phyloP scores from a whole-genome alignment of 2,329 filamentous ascomycete species.

The Hypoxylon sp. region DNA sequence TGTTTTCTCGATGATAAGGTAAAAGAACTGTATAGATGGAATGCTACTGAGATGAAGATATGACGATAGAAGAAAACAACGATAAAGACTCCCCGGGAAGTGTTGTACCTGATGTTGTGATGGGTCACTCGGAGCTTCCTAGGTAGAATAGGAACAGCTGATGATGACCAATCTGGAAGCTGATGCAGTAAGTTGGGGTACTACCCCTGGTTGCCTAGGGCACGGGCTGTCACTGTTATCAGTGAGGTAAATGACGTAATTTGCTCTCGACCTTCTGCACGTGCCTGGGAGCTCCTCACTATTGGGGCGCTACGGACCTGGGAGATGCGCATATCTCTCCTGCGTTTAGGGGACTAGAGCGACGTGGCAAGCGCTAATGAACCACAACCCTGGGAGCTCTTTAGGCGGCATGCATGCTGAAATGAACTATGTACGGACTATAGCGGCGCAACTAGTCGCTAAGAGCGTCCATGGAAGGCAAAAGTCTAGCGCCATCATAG shows the following conservation, averaged over 20 bases:
- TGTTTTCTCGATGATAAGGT: background rate
- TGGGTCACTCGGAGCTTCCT: slow-evolving; percentile 28
- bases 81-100: slow-evolving; percentile 1
- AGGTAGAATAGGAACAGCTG: slow-evolving; percentile 32
- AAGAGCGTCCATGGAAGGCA: background rate
- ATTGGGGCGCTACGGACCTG: background rate
- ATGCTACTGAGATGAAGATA: slow-evolving; percentile 4
- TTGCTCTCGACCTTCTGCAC: background rate
- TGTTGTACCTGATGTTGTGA: slow-evolving; percentile 15
- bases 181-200: slow-evolving; percentile 16
- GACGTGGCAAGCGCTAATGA: background rate
- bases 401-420: background rate
- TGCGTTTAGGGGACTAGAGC: background rate
- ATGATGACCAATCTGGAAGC: slow-evolving; percentile 35
- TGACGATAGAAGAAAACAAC: slow-evolving; percentile 13
- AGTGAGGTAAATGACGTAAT: slow-evolving; percentile 35
- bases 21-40: slow-evolving; percentile 16
- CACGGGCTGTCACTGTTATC: slow-evolving; percentile 28
- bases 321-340: too few relatives aligned
- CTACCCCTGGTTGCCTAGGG: slow-evolving; percentile 26
- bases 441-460: background rate
- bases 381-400: background rate
- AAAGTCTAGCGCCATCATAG: background rate
- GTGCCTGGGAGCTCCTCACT: background rate
- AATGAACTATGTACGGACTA: background rate